Base-by-base conservation (phyloP, 2,329 filamentous ascomycete species). In the Penicillium sp. region DNA sequence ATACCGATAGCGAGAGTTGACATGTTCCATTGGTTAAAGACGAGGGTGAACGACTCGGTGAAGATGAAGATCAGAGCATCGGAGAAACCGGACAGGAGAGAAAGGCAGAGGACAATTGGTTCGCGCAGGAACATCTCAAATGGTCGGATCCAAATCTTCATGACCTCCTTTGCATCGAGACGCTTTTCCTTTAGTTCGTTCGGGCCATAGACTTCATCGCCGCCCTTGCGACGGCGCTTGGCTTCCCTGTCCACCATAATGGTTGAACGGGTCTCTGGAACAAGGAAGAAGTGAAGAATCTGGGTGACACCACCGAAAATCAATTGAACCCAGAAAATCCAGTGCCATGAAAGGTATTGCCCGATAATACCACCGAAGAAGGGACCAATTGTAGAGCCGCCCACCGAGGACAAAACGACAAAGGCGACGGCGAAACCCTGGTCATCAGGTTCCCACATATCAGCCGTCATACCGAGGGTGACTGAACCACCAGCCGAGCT, bases 1-100 rank as follows among this genome's bases (percentile, higher is more conserved):
- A 84, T 62, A 1, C 79, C 80, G 1, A 79, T 63, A 9, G 73
- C 60, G 4, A 79, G 61, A 6, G 71, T 69, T 22, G 59, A 61
- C 52, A 86, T 85, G 27, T 64, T 51, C 79, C 80, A 86, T 53
- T 85, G 79, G 11, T 68, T 62, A 52, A 84, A 84, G 2, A 87
- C 82, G 2, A 84, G 69, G 0, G 68, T 63, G 50, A 85, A 87
- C 0, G 78, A 82, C 57, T 86, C 80, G 37, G 86, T 77, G 58
- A 83, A 84, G 70, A 84, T 84, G 68, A 86, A 87, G 62, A 86
- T 85, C 3, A 87, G 73, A 2, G 81, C 81, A 42, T 86, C 83
- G 7, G 75, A 79, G 68, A 86, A 86, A 20, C 82, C 82, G 2
- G 76, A 81, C 4, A 86, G 76, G 0, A 86, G 71, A 1, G 82